phyloP scores from a whole-genome alignment of 2,329 filamentous ascomycete genomes.

The Pezicula carpinea region DNA sequence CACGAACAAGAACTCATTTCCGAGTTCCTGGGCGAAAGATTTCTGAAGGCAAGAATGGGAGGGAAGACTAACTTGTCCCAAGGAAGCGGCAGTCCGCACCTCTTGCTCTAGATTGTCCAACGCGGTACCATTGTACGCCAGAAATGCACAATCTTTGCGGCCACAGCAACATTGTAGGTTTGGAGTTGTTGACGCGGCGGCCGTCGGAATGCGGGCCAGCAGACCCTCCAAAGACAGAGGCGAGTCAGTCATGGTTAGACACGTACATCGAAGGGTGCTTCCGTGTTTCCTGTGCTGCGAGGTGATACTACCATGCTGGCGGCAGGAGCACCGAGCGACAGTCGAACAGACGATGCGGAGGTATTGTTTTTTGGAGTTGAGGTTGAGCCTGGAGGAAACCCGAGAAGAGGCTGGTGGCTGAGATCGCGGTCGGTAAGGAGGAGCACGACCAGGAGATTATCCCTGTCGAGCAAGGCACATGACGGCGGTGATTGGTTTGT shows the following conservation, averaged over 20 bases:
- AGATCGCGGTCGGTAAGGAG: neutral
- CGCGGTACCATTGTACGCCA: constrained; percentile 74
- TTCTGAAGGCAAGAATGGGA: constrained; percentile 15
- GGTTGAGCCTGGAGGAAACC: too few relatives aligned
- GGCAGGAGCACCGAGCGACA: too few relatives aligned
- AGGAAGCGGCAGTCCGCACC: constrained; percentile 76
- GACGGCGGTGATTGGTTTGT: neutral
- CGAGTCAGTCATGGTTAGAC: neutral
- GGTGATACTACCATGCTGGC: neutral
- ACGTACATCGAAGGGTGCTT: neutral
- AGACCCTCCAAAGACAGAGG: neutral
- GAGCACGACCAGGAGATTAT: neutral
- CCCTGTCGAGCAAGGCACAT: neutral
- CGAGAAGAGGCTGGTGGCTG: neutral
- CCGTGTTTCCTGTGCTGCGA: neutral
- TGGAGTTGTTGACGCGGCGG: constrained; percentile 21
- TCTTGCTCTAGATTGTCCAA: constrained; percentile 82
- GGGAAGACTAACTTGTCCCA: constrained; percentile 75
- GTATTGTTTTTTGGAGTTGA: neutral
- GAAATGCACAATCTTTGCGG: constrained; percentile 69
- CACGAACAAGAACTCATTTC: constrained; percentile 1
- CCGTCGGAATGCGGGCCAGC: constrained; percentile 1
- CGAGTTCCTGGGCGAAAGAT: constrained; percentile 9
- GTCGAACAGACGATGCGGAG: neutral
- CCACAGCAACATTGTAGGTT: constrained; percentile 74